Conservation (phyloP, 306 rosid species). For the Lathyrus oleraceus region DNA sequence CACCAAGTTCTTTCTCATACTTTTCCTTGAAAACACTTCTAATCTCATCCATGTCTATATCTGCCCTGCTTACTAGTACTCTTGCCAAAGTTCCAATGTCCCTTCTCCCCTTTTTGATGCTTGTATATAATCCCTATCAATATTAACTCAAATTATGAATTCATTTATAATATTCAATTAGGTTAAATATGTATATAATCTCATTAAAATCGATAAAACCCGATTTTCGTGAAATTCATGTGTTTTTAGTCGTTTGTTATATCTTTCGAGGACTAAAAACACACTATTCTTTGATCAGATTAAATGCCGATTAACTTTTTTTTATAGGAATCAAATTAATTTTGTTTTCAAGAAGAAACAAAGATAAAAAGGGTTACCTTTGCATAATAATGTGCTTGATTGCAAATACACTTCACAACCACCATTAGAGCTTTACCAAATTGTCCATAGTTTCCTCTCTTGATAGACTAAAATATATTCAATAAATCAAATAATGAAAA, state of each 20-base stretch:
- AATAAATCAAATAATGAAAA: too few relatives aligned
- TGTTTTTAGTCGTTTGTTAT: background rate
- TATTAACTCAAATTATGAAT: background rate
- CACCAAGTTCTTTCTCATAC: conserved; percentile 52
- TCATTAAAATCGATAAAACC: background rate
- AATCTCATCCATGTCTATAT: conserved; percentile 63
- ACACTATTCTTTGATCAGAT: too few relatives aligned
- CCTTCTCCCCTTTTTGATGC: conserved; percentile 46
- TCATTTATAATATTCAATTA: background rate
- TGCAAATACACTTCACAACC: conserved; percentile 54
- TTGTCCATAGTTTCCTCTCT: conserved; percentile 44
- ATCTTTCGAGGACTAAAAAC: background rate
- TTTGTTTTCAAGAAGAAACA: background rate
- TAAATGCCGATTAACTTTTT: too few relatives aligned
- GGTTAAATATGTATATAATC: background rate
- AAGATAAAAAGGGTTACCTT: conserved; percentile 40
- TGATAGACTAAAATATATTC: conserved; percentile 48
- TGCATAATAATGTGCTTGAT: conserved; percentile 56
- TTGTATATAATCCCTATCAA: conserved; percentile 47
- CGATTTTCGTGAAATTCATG: background rate
- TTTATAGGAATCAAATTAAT: too few relatives aligned
- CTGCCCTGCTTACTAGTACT: conserved; percentile 56
- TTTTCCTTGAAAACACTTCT: conserved; percentile 48
- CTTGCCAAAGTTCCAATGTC: conserved; percentile 45
- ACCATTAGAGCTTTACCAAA: conserved; percentile 51